Percentiles rank a stretch among this genome's conserved stretches.
These are phyloP conservation scores for Podospora tetraspora DNA, from an alignment of 495 filamentous ascomycete species.

Conservation along the genomic window DNA sequence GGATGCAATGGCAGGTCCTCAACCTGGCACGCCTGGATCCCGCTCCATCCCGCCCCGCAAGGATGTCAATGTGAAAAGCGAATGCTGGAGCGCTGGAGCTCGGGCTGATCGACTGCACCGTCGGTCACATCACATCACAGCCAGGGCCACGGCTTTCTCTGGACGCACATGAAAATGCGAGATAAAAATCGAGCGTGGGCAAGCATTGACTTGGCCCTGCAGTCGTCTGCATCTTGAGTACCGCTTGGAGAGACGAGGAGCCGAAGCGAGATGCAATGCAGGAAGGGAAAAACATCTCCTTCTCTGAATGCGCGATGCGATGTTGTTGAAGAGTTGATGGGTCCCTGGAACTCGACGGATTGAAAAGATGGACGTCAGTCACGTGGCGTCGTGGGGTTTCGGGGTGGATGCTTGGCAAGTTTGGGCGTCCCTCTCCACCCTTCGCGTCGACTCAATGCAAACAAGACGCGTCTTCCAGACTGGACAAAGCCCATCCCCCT, in stretches of 20 bases:
- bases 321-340: not conserved
- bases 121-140: not conserved
- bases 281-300: not conserved
- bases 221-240: not conserved
- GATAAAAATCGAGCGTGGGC: too few relatives aligned
- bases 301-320: not conserved
- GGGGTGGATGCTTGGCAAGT: not conserved
- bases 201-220: too few relatives aligned
- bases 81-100: too few relatives aligned
- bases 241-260: not conserved
- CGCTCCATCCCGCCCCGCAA: not conserved
- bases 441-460: not conserved
- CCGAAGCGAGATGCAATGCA: not conserved
- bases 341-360: not conserved
- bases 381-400: not conserved
- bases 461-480: not conserved
- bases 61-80: not conserved
- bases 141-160: too few relatives aligned
- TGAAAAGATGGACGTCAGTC: not conserved
- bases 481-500: not conserved
- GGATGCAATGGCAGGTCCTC: not conserved
- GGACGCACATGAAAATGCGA: too few relatives aligned
- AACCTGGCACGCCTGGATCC: not conserved
- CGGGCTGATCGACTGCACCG: not conserved
- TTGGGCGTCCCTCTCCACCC: not conserved